Conservation (phyloP, 441 rosid species). For the Populus hybrid region DNA sequence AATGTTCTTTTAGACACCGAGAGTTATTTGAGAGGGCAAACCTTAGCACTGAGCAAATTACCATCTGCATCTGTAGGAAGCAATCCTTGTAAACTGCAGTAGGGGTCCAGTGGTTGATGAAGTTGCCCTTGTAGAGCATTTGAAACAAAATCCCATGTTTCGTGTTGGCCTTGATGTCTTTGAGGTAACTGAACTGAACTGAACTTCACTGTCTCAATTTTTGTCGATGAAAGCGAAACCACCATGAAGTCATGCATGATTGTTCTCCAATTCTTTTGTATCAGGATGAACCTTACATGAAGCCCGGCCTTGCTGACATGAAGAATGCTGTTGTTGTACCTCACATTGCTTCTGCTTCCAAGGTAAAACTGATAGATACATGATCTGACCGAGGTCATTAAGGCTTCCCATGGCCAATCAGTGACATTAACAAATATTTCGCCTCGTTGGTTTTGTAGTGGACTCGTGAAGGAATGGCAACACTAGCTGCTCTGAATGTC, state of each 20-base stretch:
- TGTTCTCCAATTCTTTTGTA: conserved; percentile 11
- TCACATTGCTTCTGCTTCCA: conserved; percentile 96
- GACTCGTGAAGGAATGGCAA: conserved; percentile 99
- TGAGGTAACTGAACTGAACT: conserved; percentile 45
- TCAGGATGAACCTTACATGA: conserved; percentile 94
- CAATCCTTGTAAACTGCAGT: conserved; percentile 89
- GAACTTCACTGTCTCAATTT: neutral
- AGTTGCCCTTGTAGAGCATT: conserved; percentile 83
- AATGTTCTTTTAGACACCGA: neutral
- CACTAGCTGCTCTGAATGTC: conserved; percentile 87
- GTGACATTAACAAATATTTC: neutral
- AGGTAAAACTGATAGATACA: conserved; percentile 38
- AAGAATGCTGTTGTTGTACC: conserved; percentile 89
- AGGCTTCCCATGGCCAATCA: neutral
- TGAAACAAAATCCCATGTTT: conserved; percentile 84
- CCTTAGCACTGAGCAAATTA: neutral
- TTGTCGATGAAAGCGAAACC: neutral
- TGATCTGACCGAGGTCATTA: neutral
- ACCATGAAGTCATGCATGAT: neutral
- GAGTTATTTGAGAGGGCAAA: neutral
- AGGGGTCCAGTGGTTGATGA: conserved; percentile 92
- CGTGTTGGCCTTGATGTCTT: conserved; percentile 97
- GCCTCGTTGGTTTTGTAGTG: conserved; percentile 41
- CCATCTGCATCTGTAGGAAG: conserved; percentile 52
- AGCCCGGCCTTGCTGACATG: conserved; percentile 89